phyloP scores from a whole-genome alignment of 768 basidiomycete species.

The Pilatotrama ljubarskyi region DNA sequence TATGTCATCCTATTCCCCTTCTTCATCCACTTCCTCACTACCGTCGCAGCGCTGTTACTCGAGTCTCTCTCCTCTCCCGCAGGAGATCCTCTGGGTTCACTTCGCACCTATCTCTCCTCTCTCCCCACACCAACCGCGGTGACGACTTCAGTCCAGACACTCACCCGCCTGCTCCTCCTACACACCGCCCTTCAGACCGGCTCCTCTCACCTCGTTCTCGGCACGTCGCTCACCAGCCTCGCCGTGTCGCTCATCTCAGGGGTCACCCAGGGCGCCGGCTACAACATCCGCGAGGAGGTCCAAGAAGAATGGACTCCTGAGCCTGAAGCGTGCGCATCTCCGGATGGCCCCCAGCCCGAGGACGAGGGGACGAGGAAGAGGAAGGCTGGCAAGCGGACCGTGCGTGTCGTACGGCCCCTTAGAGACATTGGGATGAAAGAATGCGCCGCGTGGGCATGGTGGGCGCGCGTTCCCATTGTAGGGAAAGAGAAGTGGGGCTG shows the following conservation, averaged over 20 bases:
- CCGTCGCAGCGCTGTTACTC: conserved; percentile 28
- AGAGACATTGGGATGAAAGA: conserved; percentile 78
- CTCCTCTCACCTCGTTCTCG: conserved; percentile 78
- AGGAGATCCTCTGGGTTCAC: conserved; percentile 33
- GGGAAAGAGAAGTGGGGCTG: conserved; percentile 45
- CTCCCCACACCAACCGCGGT: conserved; percentile 77
- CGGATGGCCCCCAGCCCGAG: background rate
- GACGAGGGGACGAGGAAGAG: background rate
- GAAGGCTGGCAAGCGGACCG: conserved; percentile 19
- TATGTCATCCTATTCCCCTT: background rate
- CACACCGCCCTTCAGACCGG: conserved; percentile 57
- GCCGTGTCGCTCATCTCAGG: conserved; percentile 74
- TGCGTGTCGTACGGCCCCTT: conserved; percentile 67
- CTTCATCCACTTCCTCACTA: background rate
- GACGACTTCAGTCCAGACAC: conserved; percentile 53
- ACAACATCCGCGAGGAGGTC: conserved; percentile 63
- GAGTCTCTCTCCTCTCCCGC: conserved; percentile 15
- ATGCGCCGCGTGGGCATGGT: conserved; percentile 77
- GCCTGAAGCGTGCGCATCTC: background rate
- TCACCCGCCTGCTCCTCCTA: conserved; percentile 69
- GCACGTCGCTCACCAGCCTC: conserved; percentile 76
- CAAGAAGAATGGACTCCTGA: conserved; percentile 67
- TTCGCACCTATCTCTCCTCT: conserved; percentile 54
- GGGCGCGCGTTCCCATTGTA: conserved; percentile 56
- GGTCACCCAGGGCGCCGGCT: conserved; percentile 77